A percentile compares a stretch with the other conserved stretches of the same genome.
These are phyloP conservation scores for Linnemannia zychae DNA, from an alignment of 192 early-diverging fungal genomes.

Conservation along the genomic window DNA sequence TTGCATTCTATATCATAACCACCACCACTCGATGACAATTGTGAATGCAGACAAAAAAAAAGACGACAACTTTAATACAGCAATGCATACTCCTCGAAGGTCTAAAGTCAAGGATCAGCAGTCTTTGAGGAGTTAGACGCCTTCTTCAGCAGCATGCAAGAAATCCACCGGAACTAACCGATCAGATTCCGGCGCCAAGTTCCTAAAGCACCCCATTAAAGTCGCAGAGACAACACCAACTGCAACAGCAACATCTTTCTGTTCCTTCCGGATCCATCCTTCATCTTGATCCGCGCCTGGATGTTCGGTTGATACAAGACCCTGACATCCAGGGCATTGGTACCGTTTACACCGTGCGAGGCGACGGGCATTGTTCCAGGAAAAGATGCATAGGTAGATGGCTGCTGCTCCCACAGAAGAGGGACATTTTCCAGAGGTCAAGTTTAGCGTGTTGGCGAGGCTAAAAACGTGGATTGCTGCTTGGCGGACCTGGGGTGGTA, in stretches of 20 bases:
- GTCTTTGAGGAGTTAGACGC: too few relatives aligned
- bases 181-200: constrained; percentile 56
- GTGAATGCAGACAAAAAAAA: too few relatives aligned
- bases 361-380: constrained; percentile 65
- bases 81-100: too few relatives aligned
- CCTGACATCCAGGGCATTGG: constrained; percentile 31
- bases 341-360: constrained; percentile 42
- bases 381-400: constrained; percentile 71
- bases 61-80: too few relatives aligned
- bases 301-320: constrained; percentile 13
- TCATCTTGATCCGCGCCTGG: constrained; percentile 40
- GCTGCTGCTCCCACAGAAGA: constrained; percentile 73
- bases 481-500: constrained; percentile 64
- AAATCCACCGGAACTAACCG: constrained; percentile 56
- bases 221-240: constrained; percentile 73
- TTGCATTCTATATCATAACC: neutral
- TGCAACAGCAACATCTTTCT: constrained; percentile 67
- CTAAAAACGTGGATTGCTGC: constrained; percentile 68
- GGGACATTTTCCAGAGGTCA: constrained; percentile 75
- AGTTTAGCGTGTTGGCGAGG: constrained; percentile 67
- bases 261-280: constrained; percentile 60
- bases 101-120: too few relatives aligned
- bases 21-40: too few relatives aligned
- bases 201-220: constrained; percentile 69
- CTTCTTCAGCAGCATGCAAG: constrained; percentile 39